These are phyloP conservation scores for Backusella sp. DNA, from an alignment of 192 early-diverging fungal species.

Conservation along the genomic window DNA sequence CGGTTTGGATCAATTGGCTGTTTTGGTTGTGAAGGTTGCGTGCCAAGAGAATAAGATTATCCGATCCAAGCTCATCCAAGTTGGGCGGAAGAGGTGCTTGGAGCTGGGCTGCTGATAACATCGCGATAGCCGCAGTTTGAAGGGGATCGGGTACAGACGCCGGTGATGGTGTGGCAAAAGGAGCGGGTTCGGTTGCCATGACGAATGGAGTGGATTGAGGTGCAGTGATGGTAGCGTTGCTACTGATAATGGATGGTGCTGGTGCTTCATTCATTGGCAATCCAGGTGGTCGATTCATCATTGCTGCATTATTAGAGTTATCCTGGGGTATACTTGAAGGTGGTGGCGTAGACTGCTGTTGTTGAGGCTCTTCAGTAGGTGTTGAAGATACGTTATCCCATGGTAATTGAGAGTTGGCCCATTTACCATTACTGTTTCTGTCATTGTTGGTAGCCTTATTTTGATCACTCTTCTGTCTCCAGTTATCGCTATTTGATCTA, in stretches of 20 bases:
- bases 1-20: slow-evolving; percentile 37
- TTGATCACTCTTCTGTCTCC: neutral
- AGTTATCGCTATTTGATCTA: neutral
- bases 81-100: neutral
- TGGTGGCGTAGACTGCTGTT: neutral
- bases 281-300: slow-evolving; percentile 1
- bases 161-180: neutral
- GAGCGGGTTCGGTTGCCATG: neutral
- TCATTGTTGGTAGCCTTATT: neutral
- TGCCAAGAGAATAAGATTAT: slow-evolving; percentile 8
- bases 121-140: neutral
- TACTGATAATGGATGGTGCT: neutral
- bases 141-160: neutral
- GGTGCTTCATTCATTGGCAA: neutral
- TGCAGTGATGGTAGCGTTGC: neutral
- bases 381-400: neutral
- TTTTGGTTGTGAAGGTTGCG: slow-evolving; percentile 45
- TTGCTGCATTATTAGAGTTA: neutral
- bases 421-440: neutral
- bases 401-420: neutral
- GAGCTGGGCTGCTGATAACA: neutral
- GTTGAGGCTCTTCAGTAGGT: neutral
- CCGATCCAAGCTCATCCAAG: neutral
- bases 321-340: neutral
- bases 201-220: neutral